phyloP scores from a whole-genome alignment of 768 basidiomycete genomes.

The Suillus ampliporus region DNA sequence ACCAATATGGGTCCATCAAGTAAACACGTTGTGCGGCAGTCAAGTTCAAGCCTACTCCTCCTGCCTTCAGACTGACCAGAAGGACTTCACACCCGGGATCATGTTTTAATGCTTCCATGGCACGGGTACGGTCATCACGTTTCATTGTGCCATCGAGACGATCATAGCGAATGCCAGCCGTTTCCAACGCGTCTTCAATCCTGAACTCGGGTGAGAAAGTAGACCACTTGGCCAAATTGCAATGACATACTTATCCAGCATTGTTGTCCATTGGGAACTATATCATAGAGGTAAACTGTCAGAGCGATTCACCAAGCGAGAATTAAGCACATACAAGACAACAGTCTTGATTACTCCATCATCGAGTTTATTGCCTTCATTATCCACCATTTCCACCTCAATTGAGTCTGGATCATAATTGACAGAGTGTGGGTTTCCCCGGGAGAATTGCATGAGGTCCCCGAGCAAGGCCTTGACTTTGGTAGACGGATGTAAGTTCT shows the following conservation, averaged over 20 bases:
- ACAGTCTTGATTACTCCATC: conserved; percentile 86
- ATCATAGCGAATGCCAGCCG: conserved; percentile 83
- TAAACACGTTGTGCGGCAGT: conserved; percentile 94
- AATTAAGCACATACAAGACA: conserved; percentile 77
- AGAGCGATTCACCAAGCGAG: conserved; percentile 21
- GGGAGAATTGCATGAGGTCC: conserved; percentile 84
- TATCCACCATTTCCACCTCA: conserved; percentile 81
- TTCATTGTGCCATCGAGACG: conserved; percentile 98
- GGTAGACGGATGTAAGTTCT: conserved; percentile 78
- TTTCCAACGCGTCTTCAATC: conserved; percentile 88
- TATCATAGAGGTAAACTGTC: conserved; percentile 11
- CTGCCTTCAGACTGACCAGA: conserved; percentile 94
- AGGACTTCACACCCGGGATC: conserved; percentile 93
- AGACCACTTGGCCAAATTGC: background rate
- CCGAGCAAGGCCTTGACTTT: conserved; percentile 84
- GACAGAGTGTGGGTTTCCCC: conserved; percentile 80
- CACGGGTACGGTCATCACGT: conserved; percentile 87
- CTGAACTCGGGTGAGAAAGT: conserved; percentile 43
- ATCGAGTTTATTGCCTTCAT: conserved; percentile 70
- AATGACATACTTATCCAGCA: conserved; percentile 81
- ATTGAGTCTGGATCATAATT: conserved; percentile 83
- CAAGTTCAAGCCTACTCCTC: conserved; percentile 95
- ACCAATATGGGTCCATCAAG: conserved; percentile 98
- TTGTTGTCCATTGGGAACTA: conserved; percentile 93
- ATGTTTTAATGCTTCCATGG: conserved; percentile 91